Conservation (phyloP, 306 rosid genomes). For the Trifolium pratense region DNA sequence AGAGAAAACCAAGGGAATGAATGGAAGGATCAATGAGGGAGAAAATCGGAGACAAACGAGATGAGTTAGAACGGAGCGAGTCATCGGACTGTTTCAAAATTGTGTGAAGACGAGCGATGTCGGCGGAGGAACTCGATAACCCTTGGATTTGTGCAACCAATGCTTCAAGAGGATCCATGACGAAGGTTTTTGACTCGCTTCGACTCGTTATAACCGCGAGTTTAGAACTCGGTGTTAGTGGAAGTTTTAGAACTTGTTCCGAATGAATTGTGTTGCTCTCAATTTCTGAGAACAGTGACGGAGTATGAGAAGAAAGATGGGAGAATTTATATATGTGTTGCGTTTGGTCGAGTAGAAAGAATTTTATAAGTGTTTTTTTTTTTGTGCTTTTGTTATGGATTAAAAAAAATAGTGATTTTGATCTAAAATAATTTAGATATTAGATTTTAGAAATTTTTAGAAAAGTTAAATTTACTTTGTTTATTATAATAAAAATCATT, state of each 20-base stretch:
- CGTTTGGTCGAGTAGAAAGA: no score
- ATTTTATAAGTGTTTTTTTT: no score
- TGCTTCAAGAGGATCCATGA: constrained; percentile 48
- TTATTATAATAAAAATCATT: no score
- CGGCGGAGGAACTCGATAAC: constrained; percentile 54
- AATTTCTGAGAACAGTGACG: no score
- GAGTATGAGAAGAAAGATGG: no score
- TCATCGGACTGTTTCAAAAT: constrained; percentile 71
- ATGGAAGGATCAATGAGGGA: constrained; percentile 67
- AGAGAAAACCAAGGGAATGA: constrained; percentile 82
- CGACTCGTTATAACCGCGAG: constrained; percentile 1
- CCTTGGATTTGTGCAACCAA: constrained; percentile 69
- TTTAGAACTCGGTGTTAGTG: not conserved
- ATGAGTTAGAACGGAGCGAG: constrained; percentile 59
- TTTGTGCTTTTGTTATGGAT: no score
- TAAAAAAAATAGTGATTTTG: no score
- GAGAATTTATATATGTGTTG: no score
- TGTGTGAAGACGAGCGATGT: constrained; percentile 58
- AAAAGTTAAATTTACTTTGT: no score
- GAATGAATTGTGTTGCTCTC: not conserved
- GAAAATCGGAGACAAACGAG: constrained; percentile 60
- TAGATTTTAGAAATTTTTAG: no score
- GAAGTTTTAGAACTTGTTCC: not conserved
- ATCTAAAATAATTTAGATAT: no score
- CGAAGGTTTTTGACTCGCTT: not conserved